Conservation (phyloP, 2,329 filamentous ascomycete species). For the Aspergillus amoenus region DNA sequence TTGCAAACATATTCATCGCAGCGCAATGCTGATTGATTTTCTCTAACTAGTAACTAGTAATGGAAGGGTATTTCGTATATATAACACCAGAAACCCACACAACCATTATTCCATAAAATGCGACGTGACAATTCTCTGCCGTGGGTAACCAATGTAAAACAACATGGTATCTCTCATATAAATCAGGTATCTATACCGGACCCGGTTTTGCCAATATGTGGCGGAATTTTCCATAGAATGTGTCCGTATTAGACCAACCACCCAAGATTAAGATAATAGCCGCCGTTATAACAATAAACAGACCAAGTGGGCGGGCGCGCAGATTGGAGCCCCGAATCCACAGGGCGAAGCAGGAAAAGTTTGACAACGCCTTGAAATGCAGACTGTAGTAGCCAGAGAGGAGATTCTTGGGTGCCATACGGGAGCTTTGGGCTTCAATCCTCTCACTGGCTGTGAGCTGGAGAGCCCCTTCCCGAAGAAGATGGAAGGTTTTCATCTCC, state of each 20-base stretch:
- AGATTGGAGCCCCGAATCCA: background rate
- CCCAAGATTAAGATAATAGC: background rate
- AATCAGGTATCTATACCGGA: slow-evolving; percentile 3
- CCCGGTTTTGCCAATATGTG: background rate
- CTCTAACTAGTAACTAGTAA: background rate
- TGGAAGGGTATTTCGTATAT: slow-evolving; percentile 6
- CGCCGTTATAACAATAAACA: background rate
- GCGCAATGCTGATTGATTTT: background rate
- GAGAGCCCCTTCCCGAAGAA: slow-evolving; percentile 17
- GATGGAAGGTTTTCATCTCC: slow-evolving; percentile 27
- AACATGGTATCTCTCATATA: slow-evolving; percentile 20
- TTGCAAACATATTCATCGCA: background rate
- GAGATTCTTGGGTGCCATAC: background rate
- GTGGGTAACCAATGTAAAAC: slow-evolving; percentile 9
- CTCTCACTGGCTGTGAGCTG: slow-evolving; percentile 13
- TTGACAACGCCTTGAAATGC: background rate
- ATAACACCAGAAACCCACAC: slow-evolving; percentile 11
- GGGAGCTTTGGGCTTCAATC: background rate
- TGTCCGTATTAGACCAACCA: background rate
- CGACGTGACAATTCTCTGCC: slow-evolving; percentile 2
- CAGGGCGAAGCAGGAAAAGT: background rate
- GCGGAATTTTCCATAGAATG: background rate
- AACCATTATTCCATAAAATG: slow-evolving; percentile 14
- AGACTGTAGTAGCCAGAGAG: background rate
- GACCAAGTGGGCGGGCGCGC: background rate